Percentiles rank a stretch among this genome's conserved stretches.
Evolutionary conservation across 2,329 filamentous ascomycete species (phyloP).

Genomic region (Pseudogymnoascus sp.): DNA sequence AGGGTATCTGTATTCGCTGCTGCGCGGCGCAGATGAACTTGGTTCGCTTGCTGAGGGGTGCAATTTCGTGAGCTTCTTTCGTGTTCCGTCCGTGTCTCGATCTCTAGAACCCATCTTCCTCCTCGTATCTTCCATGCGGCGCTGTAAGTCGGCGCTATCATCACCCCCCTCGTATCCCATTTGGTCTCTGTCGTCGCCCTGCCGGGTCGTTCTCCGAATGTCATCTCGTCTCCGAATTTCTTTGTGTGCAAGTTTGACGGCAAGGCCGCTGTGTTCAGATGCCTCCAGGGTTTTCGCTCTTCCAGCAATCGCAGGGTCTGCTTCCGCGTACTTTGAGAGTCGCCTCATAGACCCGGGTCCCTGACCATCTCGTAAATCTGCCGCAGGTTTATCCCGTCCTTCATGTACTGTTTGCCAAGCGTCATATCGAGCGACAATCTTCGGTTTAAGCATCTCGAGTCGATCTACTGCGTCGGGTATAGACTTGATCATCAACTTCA

Average conservation of each 20-base stretch:
- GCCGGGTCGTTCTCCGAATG: slow-evolving; percentile 49
- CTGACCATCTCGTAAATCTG: not conserved
- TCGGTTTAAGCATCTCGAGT: slow-evolving; percentile 73
- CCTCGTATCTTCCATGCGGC: slow-evolving; percentile 46
- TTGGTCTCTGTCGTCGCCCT: slow-evolving; percentile 47
- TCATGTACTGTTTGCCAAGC: slow-evolving; percentile 51
- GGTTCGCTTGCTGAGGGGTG: slow-evolving; percentile 22
- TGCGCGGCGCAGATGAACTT: slow-evolving; percentile 18
- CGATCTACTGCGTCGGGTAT: slow-evolving; percentile 49
- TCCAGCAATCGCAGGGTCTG: slow-evolving; percentile 56
- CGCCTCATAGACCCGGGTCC: slow-evolving; percentile 9
- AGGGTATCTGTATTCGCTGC: slow-evolving; percentile 48
- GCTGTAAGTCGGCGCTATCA: slow-evolving; percentile 41
- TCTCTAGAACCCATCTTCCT: slow-evolving; percentile 33
- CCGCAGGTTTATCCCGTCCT: not conserved
- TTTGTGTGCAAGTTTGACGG: slow-evolving; percentile 66
- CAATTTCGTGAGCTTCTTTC: slow-evolving; percentile 26
- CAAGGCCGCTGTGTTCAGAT: slow-evolving; percentile 65
- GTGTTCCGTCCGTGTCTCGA: slow-evolving; percentile 10
- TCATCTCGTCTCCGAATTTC: slow-evolving; percentile 65
- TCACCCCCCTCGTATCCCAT: slow-evolving; percentile 30
- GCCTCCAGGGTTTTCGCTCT: slow-evolving; percentile 60
- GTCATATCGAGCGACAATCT: slow-evolving; percentile 66
- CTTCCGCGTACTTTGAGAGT: slow-evolving; percentile 40
- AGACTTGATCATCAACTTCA: slow-evolving; percentile 53